phyloP scores from a whole-genome alignment of 2,329 filamentous ascomycete species.

The Aspergillus sp. region DNA sequence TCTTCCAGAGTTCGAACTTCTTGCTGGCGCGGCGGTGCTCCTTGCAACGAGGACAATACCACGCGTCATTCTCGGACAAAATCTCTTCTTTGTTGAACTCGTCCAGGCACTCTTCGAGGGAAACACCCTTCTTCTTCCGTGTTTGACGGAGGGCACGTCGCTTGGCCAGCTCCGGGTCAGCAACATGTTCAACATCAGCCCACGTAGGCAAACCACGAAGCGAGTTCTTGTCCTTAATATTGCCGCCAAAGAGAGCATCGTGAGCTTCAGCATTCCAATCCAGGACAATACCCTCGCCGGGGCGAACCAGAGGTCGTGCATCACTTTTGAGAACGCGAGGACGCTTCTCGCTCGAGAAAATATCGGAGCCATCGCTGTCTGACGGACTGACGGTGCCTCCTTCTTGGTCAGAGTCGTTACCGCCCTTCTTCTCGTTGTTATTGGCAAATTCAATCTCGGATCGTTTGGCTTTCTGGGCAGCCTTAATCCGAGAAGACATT shows the following conservation, averaged over 20 bases:
- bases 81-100: conserved; percentile 94
- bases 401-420: conserved; percentile 13
- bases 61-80: conserved; percentile 88
- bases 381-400: conserved; percentile 19
- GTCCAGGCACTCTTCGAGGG: conserved; percentile 80
- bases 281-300: conserved; percentile 76
- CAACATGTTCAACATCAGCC: conserved; percentile 44
- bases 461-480: conserved; percentile 2
- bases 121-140: conserved; percentile 67
- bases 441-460: not conserved
- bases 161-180: conserved; percentile 56
- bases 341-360: conserved; percentile 9
- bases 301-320: conserved; percentile 60
- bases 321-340: conserved; percentile 20
- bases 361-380: conserved; percentile 23
- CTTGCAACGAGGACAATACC: conserved; percentile 96
- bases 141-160: conserved; percentile 55
- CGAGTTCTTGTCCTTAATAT: conserved; percentile 38
- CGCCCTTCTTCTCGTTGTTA: conserved; percentile 4
- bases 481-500: conserved; percentile 40
- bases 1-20: conserved; percentile 95
- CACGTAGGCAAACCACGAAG: conserved; percentile 55
- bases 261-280: conserved; percentile 71
- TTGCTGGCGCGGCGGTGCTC: conserved; percentile 87
- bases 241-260: conserved; percentile 57